Evolutionary conservation across 2,329 filamentous ascomycete species (phyloP), one percentile per base, ranked within the genome.

Genomic region (Emmonsia crescens): DNA sequence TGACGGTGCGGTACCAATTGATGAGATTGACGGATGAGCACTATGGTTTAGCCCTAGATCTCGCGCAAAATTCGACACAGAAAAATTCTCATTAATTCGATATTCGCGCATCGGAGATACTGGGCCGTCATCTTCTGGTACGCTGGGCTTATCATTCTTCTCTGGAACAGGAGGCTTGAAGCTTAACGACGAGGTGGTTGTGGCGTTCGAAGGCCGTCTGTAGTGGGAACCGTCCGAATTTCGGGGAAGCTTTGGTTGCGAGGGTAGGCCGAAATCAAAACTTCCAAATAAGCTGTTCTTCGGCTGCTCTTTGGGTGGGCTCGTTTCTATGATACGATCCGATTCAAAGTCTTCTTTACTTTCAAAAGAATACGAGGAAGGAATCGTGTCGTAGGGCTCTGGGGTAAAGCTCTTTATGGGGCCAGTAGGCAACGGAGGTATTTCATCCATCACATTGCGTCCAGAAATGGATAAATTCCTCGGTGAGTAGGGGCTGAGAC

Each of bases 1-100:
- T 60, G 84, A 87, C 46, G 79, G 82, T 0, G 79, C 81, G 1
- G 86, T 89, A 52, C 81, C 80, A 21, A 82, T 84, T 0, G 87
- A 89, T 0, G 85, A 86, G 31, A 82, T 80, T 1, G 87, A 90
- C 63, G 83, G 81, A 1, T 85, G 84, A 0, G 83, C 77, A 3
- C 82, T 80, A 67, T 89, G 85, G 67, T 82, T 80, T 0, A 77
- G 65, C 31, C 74, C 75, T 12, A 77, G 64, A 2, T 71, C 72
- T 12, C 72, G 72, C 5, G 74, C 74, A 54, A 76, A 76, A 52
- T 72, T 75, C 4, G 75, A 75, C 14, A 75, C 68, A 0, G 75
- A 76, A 6, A 71, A 64, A 14, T 67, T 70, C 49, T 69, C 67
- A 24, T 74, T 70, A 21, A 63, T 42, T 33, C 59, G 57, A 58